Percentiles rank a stretch among this genome's conserved stretches.
These are phyloP conservation scores for Fusarium cyanostomum DNA, from an alignment of 2,329 filamentous ascomycete species.

Conservation along the genomic window DNA sequence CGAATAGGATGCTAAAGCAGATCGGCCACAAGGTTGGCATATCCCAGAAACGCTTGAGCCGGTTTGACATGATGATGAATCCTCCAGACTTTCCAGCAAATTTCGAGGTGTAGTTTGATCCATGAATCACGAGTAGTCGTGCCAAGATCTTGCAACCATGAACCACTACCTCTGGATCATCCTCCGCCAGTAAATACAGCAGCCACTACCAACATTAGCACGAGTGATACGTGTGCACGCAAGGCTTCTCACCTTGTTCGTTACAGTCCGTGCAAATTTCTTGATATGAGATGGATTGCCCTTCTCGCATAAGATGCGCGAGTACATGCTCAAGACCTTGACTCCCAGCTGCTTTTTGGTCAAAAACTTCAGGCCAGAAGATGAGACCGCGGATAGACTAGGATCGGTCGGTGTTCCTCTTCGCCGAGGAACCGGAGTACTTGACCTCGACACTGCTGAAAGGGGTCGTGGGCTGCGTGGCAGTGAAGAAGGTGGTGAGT, in stretches of 20 bases:
- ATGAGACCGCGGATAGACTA: conserved; percentile 43
- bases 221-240: rapidly evolving
- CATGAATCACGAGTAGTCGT: conserved; percentile 83
- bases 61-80: conserved; percentile 83
- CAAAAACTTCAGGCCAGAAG: conserved; percentile 51
- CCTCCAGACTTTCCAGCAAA: conserved; percentile 87
- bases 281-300: conserved; percentile 74
- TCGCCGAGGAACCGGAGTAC: conserved; percentile 52
- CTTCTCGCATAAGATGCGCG: conserved; percentile 79
- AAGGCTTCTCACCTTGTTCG: conserved; percentile 76
- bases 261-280: conserved; percentile 93
- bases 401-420: conserved; percentile 50
- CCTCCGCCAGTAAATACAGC: conserved; percentile 87
- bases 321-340: conserved; percentile 80
- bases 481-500: conserved; percentile 62
- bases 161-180: conserved; percentile 83
- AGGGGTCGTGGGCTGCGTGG: conserved; percentile 62
- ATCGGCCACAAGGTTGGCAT: conserved; percentile 85
- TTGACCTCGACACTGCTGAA: conserved; percentile 52
- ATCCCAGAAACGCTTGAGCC: conserved; percentile 89
- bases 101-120: conserved; percentile 81
- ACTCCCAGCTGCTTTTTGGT: conserved; percentile 78
- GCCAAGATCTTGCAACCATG: conserved; percentile 85
- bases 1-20: conserved; percentile 89
- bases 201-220: conserved; percentile 72